Conservation (phyloP, 306 rosid genomes). For the Trichosanthes truncata region DNA sequence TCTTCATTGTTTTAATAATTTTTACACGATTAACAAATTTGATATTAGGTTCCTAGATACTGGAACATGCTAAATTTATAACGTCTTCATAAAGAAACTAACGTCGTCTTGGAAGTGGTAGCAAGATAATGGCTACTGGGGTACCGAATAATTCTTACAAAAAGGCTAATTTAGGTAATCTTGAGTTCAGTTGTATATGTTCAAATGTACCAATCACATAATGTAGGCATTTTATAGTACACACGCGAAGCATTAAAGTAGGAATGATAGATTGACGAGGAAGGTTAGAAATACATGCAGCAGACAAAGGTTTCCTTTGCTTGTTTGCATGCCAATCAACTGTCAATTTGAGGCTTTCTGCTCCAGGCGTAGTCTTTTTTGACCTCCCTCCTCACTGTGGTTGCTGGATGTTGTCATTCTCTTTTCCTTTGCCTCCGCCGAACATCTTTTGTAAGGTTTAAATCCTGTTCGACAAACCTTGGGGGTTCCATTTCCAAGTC, state of each 20-base stretch:
- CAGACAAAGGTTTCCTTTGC: constrained; percentile 8
- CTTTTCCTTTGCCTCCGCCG: constrained; percentile 63
- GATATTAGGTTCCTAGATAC: not conserved
- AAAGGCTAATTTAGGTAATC: constrained; percentile 9
- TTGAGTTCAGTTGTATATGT: constrained; percentile 11
- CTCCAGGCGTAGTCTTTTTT: constrained; percentile 69
- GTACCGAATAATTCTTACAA: constrained; percentile 6
- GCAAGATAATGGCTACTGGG: constrained; percentile 1
- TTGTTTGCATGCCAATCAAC: constrained; percentile 17
- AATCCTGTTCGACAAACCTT: constrained; percentile 74
- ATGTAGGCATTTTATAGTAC: constrained; percentile 14
- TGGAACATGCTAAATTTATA: not conserved
- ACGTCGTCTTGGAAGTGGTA: not conserved
- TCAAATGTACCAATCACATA: constrained; percentile 7
- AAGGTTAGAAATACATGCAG: constrained; percentile 32
- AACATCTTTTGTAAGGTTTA: constrained; percentile 92
- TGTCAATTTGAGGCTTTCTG: constrained; percentile 48
- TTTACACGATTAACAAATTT: not conserved
- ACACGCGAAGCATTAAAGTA: constrained; percentile 7
- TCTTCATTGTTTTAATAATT: not conserved
- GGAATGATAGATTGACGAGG: constrained; percentile 4
- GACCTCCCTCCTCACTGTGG: constrained; percentile 62
- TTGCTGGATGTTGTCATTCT: constrained; percentile 29
- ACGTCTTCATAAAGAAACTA: not conserved
- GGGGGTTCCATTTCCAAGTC: constrained; percentile 59